Evolutionary conservation across 257 asterid genomes (phyloP).

Genomic region (Lithospermum erythrorhizon): DNA sequence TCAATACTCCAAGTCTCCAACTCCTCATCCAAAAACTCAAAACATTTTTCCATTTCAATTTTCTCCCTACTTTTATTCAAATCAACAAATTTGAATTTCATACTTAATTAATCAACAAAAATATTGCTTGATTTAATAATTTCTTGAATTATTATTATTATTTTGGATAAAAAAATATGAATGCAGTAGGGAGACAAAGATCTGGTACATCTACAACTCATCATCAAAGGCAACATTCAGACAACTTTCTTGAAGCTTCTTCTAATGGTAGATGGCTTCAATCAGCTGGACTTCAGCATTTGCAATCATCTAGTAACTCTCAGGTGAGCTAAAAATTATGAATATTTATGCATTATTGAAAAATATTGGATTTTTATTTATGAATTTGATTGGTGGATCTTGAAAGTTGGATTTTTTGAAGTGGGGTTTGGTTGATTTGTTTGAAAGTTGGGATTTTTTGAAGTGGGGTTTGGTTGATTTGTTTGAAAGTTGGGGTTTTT

Average conservation of each 20-base stretch:
- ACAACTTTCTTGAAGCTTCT: slow-evolving; percentile 56
- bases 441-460: too few species aligned
- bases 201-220: slow-evolving; percentile 69
- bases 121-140: too few species aligned
- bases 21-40: not conserved
- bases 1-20: not conserved
- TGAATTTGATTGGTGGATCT: slow-evolving; percentile 25
- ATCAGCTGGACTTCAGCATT: slow-evolving; percentile 89
- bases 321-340: slow-evolving; percentile 6
- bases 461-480: too few species aligned
- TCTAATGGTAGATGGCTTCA: slow-evolving; percentile 89
- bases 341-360: too few species aligned
- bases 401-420: slow-evolving; percentile 1
- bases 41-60: too few species aligned
- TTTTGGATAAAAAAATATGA: slow-evolving; percentile 33
- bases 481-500: too few species aligned
- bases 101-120: too few species aligned
- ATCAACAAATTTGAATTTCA: too few species aligned
- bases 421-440: too few species aligned
- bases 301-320: slow-evolving; percentile 62
- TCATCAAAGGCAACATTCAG: slow-evolving; percentile 84
- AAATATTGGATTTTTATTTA: too few species aligned
- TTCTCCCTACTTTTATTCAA: too few species aligned
- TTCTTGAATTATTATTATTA: too few species aligned
- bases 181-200: slow-evolving; percentile 85